Evolutionary conservation across 75 land plant species (phyloP).

Genomic region (Pinus albicaulis): DNA sequence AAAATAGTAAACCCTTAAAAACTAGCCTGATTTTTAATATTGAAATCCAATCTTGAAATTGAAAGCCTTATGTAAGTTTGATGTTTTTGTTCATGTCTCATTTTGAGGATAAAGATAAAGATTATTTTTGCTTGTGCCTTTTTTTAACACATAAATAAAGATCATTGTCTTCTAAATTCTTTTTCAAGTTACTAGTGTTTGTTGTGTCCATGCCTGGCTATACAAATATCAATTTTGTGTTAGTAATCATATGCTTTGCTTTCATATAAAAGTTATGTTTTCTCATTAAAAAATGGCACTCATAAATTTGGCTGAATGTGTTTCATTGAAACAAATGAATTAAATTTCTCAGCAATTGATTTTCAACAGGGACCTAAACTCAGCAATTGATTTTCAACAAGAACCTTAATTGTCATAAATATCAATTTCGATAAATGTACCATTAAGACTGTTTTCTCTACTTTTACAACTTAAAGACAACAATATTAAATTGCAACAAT

Average conservation of each 20-base stretch:
- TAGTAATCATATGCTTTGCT: constrained; percentile 1
- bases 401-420: background rate
- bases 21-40: too few relatives aligned
- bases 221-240: background rate
- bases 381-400: constrained; percentile 1
- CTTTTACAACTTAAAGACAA: background rate
- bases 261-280: background rate
- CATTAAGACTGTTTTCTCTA: background rate
- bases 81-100: too few relatives aligned
- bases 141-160: too few relatives aligned
- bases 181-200: background rate
- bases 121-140: too few relatives aligned
- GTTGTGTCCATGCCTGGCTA: background rate
- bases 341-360: background rate
- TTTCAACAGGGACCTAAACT: too few relatives aligned
- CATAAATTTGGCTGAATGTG: background rate
- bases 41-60: too few relatives aligned
- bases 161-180: background rate
- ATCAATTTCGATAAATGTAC: background rate
- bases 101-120: too few relatives aligned
- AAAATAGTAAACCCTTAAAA: too few relatives aligned
- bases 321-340: constrained; percentile 6
- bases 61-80: too few relatives aligned
- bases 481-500: too few relatives aligned
- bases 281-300: background rate